Evolutionary conservation across 2,329 filamentous ascomycete species (phyloP), one percentile per base, ranked within the genome.

Genomic region (Monilinia polystroma): DNA sequence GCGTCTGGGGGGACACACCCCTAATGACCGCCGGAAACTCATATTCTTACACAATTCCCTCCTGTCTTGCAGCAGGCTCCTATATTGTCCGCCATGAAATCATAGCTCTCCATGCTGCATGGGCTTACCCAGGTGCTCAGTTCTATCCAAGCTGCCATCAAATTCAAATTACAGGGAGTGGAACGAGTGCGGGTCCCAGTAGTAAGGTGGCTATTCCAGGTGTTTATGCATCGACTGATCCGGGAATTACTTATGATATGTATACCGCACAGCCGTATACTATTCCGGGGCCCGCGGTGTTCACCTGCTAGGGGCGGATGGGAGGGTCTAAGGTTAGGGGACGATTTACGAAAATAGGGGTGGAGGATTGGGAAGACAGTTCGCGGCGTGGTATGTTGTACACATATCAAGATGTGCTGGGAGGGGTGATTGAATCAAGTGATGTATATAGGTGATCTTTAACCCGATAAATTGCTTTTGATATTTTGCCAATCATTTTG

Each of bases 51-150:
- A 78, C 77, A 66, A 75, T 86, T 68, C 84, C 84, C 53, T 73
- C 77, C 41, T 83, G 81, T 76, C 47, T 85, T 67, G 81, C 83
- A 1, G 77, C 82, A 1, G 84, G 84, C 43, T 79, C 86, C 62
- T 86, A 86, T 70, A 79, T 86, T 41, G 78, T 86, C 75, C 80
- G 83, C 47, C 80, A 82, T 47, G 84, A 86, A 78, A 78, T 83
- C 55, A 65, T 71, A 47, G 72, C 72, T 3, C 78, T 84, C 45
- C 83, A 85, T 75, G 83, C 83, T 8, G 83, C 82, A 20, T 77
- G 76, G 70, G 71, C 66, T 20, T 71, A 68, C 5, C 77, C 75
- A 0, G 67, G 66, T 10, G 70, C 70, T 10, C 70, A 74, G 29
- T 71, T 72, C 63, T 73, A 74, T 63, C 67, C 72, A 23, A 74